Percentiles rank a stretch among this genome's conserved stretches.
Conservation (phyloP, 2,329 filamentous ascomycete genomes). For the Neofusicoccum cordaticola region DNA sequence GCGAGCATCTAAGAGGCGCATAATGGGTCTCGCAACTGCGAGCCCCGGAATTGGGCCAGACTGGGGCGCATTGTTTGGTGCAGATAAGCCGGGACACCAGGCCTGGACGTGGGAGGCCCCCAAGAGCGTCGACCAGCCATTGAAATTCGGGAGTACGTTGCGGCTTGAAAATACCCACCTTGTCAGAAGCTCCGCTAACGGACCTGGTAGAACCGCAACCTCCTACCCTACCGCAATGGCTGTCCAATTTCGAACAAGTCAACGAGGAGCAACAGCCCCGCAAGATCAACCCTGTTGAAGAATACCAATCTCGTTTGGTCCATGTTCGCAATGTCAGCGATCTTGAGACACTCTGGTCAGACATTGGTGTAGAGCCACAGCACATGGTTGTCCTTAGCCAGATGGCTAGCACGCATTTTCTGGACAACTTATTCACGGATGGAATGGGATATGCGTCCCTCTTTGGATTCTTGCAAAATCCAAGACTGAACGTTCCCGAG, state of each 20-base stretch:
- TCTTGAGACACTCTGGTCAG: background rate
- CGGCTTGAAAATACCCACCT: no score
- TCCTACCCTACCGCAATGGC: background rate
- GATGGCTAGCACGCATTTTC: constrained; percentile 10
- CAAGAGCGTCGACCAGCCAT: background rate
- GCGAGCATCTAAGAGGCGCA: constrained; percentile 55
- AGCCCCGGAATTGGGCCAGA: background rate
- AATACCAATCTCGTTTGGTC: background rate
- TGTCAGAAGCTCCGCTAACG: background rate
- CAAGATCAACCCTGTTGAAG: background rate
- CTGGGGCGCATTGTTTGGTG: constrained; percentile 11
- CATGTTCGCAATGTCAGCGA: background rate
- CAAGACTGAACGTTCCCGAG: background rate
- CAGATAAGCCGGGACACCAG: background rate
- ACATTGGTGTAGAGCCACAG: background rate
- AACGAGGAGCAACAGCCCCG: background rate
- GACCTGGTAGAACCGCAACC: background rate
- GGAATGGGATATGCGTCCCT: background rate
- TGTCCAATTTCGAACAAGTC: background rate
- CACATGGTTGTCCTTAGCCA: background rate
- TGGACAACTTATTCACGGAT: background rate
- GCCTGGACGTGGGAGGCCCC: constrained; percentile 12
- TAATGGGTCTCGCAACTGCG: constrained; percentile 46
- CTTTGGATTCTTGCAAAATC: constrained; percentile 3
- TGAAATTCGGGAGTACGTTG: background rate